A percentile compares a stretch with the other conserved stretches of the same genome.
These are phyloP conservation scores for Sutorius australiensis DNA, from an alignment of 768 basidiomycete species.

Conservation along the genomic window DNA sequence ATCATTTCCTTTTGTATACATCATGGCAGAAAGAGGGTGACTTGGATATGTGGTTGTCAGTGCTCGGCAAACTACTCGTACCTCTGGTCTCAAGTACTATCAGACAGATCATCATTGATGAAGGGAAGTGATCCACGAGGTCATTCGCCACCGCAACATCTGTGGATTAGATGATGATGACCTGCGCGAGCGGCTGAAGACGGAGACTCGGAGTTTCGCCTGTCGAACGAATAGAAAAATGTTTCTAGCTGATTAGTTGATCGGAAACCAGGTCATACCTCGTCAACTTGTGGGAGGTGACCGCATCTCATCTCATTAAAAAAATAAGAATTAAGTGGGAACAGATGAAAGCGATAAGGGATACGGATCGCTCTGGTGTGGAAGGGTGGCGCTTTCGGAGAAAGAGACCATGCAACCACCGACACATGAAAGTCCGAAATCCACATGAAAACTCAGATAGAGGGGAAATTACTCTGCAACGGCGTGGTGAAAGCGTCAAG, in stretches of 20 bases:
- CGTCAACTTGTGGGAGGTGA: conserved; percentile 12
- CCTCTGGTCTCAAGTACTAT: conserved; percentile 12
- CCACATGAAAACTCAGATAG: conserved; percentile 28
- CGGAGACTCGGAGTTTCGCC: conserved; percentile 17
- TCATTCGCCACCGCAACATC: conserved; percentile 16
- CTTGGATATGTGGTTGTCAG: conserved; percentile 10
- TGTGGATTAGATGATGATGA: conserved; percentile 11
- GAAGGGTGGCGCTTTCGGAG: conserved; percentile 23
- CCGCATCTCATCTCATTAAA: conserved; percentile 15
- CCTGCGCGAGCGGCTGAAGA: conserved; percentile 10
- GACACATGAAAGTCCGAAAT: conserved; percentile 33
- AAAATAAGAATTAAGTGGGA: conserved; percentile 9
- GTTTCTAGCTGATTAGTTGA: conserved; percentile 15
- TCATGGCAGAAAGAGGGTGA: conserved; percentile 17
- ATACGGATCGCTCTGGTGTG: conserved; percentile 12
- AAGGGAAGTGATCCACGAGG: conserved; percentile 25
- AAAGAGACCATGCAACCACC: conserved; percentile 20
- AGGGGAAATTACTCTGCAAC: conserved; percentile 16
- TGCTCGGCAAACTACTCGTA: conserved; percentile 17
- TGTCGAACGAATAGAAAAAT: conserved; percentile 17
- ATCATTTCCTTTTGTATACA: conserved; percentile 9
- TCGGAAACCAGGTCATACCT: conserved; percentile 13
- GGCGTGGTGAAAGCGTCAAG: conserved; percentile 7
- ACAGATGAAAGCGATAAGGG: conserved; percentile 23
- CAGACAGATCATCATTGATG: conserved; percentile 18